Evolutionary conservation across 805 yeast species (phyloP), one percentile per base, ranked within the genome.

Genomic region (Nematodospora valgi): DNA sequence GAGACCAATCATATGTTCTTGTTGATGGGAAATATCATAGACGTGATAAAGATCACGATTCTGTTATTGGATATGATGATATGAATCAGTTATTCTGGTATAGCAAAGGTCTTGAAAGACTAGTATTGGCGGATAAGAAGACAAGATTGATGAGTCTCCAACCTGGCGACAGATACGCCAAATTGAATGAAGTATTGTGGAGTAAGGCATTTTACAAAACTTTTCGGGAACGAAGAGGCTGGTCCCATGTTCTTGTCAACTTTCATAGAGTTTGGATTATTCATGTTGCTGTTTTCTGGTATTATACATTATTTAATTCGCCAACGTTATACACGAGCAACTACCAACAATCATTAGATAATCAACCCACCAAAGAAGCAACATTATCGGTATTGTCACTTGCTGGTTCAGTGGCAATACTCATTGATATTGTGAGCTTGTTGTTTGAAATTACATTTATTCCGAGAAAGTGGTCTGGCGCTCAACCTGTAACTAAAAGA

Each of bases 51-150:
- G 91, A 83, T 50, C 91, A 87, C 51, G 68, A 76, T 11, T 61
- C 73, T 18, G 75, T 76, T 4, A 79, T 87, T 39, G 96, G 96
- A 0, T 87, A 87, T 56, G 96, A 87, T 61, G 96, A 87, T 56
- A 79, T 87, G 56, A 87, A 87, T 52, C 96, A 87, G 50, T 63
- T 83, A 24, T 87, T 87, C 51, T 87, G 96, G 96, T 79, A 82
- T 47, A 69, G 78, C 3, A 72, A 77, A 41, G 87, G 93, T 0
- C 63, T 87, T 34, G 77, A 76, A 42, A 69, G 70, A 33, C 68
- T 87, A 13, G 58, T 60, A 2, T 52, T 82, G 21, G 48, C 58
- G 3, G 69, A 68, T 27, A 64, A 71, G 6, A 68, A 67, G 30
- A 52, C 55, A 4, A 58, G 58, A 28, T 52, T 85, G 16, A 72